Percentiles rank a stretch among this genome's conserved stretches.
phyloP scores from a whole-genome alignment of 2,329 filamentous ascomycete genomes.

The Hypoxylon sp. region DNA sequence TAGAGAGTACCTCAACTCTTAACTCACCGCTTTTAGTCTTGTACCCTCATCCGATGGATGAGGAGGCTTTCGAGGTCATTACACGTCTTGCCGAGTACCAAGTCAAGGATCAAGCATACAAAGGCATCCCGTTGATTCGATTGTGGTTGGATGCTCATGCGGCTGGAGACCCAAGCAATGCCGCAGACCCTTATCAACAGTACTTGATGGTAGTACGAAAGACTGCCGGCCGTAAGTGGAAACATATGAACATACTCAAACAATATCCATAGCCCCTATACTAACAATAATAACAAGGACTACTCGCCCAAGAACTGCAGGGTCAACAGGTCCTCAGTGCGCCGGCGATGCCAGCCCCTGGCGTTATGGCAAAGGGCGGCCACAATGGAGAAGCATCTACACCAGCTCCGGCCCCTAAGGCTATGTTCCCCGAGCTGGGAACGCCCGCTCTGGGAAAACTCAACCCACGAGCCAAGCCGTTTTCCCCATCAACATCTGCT shows the following conservation, averaged over 20 bases:
- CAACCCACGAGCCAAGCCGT: not conserved
- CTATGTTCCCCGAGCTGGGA: no score
- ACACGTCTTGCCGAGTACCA: not conserved
- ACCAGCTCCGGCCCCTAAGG: not conserved
- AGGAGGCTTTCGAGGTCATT: not conserved
- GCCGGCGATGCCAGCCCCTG: no score
- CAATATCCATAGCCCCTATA: not conserved
- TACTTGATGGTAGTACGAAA: constrained; percentile 24
- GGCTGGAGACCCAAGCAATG: not conserved
- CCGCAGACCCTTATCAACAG: not conserved
- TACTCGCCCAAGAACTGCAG: constrained; percentile 3
- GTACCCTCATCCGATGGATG: not conserved
- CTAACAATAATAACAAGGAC: constrained; percentile 17
- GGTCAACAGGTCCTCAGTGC: not conserved
- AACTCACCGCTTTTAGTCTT: not conserved
- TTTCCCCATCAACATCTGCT: not conserved
- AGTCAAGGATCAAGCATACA: not conserved
- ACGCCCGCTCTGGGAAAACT: not conserved
- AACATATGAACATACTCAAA: not conserved
- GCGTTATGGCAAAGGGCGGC: not conserved
- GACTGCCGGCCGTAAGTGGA: constrained; percentile 25
- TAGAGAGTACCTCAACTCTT: not conserved
- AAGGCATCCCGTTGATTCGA: constrained; percentile 2
- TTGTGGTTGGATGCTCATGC: constrained; percentile 27
- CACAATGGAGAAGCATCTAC: no score